Evolutionary conservation across 495 filamentous ascomycete genomes (phyloP), one percentile per base, ranked within the genome.

Genomic region (Aspergillus asperescens): DNA sequence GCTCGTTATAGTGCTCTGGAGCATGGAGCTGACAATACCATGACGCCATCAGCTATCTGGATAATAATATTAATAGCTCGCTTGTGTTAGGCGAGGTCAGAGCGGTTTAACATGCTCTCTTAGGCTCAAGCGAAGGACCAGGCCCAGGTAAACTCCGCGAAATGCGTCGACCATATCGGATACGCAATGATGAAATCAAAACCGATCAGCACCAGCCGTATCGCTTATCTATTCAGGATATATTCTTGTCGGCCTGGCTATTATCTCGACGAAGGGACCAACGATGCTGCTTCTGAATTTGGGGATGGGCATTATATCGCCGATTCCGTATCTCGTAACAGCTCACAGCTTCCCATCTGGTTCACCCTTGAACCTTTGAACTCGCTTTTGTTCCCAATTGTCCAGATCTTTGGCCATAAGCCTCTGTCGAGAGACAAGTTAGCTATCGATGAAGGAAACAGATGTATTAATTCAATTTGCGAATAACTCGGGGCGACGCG

Each of bases 341-440:
- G 25, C 43, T 82, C 76, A 92, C 52, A 96, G 57, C 34, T 87
- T 77, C 13, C 94, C 94, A 70, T 99, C 91, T 27, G 77, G 82
- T 69, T 99, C 94, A 12, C 94, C 94, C 23, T 84, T 77, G 49
- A 97, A 79, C 60, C 94, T 77, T 71, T 91, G 80, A 12, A 97
- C 89, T 42, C 94, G 80, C 67, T 88, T 93, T 64, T 95, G 90
- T 66, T 99, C 94, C 94, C 94, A 99, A 60, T 88, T 78, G 61
- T 97, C 92, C 44, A 96, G 63, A 67, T 97, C 91, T 70, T 96
- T 94, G 24, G 85, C 86, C 55, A 91, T 86, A 13, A 96, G 75
- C 69, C 86, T 84, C 91, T 95, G 66, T 48, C 40, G 15, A 43
- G 18, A 43, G 50, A 39, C 13, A 45, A 9, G 39, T 58, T 38